A percentile compares a stretch with the other conserved stretches of the same genome.
These are phyloP conservation scores for Cardamine chenopodiifolia DNA, from an alignment of 345 rosid species.

Conservation along the genomic window DNA sequence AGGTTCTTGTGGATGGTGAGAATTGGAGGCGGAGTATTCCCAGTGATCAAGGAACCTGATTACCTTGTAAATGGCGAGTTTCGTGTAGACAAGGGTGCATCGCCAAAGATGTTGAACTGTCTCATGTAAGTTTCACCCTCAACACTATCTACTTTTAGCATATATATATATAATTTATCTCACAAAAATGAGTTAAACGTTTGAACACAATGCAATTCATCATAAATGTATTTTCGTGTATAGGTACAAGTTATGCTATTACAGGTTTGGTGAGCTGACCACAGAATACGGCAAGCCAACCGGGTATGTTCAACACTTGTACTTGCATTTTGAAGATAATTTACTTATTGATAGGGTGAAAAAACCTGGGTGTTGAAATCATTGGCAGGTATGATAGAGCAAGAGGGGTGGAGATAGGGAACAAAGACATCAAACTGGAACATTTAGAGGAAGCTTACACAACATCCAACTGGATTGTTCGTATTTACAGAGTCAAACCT, in stretches of 20 bases:
- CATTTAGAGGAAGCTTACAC: conserved; percentile 97
- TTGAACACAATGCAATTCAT: conserved; percentile 7
- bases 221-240: conserved; percentile 21
- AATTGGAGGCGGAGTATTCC: conserved; percentile 98
- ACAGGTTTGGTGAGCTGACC: conserved; percentile 92
- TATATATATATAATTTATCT: background rate
- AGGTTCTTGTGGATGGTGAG: conserved; percentile 99
- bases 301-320: conserved; percentile 66
- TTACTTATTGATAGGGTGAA: background rate
- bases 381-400: conserved; percentile 87
- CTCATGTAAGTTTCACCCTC: conserved; percentile 77
- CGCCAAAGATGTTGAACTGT: conserved; percentile 98
- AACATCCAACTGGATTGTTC: conserved; percentile 96
- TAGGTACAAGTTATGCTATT: conserved; percentile 95
- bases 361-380: conserved; percentile 19
- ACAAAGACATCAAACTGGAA: conserved; percentile 88
- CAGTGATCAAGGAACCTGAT: conserved; percentile 96
- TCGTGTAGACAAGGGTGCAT: conserved; percentile 97
- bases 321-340: background rate
- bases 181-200: background rate
- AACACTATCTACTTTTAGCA: background rate
- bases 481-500: conserved; percentile 95
- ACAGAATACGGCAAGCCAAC: conserved; percentile 94
- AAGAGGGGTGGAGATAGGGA: conserved; percentile 96
- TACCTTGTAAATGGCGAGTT: conserved; percentile 98